phyloP scores from a whole-genome alignment of 345 rosid genomes.

The Erodium maritimum region DNA sequence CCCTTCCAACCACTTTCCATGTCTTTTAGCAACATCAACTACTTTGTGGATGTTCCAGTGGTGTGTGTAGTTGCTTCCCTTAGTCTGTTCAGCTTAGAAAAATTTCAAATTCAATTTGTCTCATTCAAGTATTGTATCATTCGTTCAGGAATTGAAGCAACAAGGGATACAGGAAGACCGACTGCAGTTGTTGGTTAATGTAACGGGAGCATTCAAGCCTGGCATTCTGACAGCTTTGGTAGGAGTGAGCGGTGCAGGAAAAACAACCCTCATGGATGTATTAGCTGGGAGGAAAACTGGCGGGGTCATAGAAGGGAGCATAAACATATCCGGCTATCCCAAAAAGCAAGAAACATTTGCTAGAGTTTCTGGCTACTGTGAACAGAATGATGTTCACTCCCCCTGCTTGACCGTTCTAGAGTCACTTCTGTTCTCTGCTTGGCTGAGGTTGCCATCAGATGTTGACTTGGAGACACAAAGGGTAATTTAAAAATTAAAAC shows the following conservation, averaged over 20 bases:
- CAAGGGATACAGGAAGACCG: conserved; percentile 75
- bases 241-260: conserved; percentile 98
- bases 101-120: conserved; percentile 1
- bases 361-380: conserved; percentile 93
- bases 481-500: conserved; percentile 35
- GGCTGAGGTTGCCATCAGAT: conserved; percentile 79
- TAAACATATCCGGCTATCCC: conserved; percentile 76
- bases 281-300: conserved; percentile 97
- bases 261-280: conserved; percentile 99
- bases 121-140: conserved; percentile 8
- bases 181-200: conserved; percentile 71
- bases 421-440: conserved; percentile 87
- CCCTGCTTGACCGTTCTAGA: conserved; percentile 87
- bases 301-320: conserved; percentile 73
- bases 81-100: no score
- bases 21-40: conserved; percentile 79
- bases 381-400: conserved; percentile 94
- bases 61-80: conserved; percentile 24
- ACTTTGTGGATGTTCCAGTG: conserved; percentile 82
- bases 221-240: conserved; percentile 90
- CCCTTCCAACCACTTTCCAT: conserved; percentile 92
- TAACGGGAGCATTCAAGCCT: conserved; percentile 93
- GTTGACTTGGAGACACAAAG: conserved; percentile 67
- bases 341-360: conserved; percentile 95
- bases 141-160: conserved; percentile 74